Evolutionary conservation across 2,329 filamentous ascomycete species (phyloP), one percentile per base, ranked within the genome.

Genomic region (Tolypocladium amazonense): DNA sequence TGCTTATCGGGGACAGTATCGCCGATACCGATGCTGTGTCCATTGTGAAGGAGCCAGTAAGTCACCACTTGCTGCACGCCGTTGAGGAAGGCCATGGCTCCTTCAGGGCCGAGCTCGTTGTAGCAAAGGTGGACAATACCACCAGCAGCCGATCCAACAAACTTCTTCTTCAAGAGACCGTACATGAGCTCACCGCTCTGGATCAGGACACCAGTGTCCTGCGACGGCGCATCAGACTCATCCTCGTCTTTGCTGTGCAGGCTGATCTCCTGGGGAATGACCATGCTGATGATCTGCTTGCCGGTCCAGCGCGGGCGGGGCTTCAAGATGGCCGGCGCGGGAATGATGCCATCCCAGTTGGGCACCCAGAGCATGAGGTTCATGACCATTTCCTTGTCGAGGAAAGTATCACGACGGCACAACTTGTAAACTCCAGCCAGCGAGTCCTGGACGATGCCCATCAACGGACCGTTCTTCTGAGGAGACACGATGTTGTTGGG

Each of bases 371-470:
- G 82, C 80, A 99, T 88, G 66, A 96, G 83, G 73, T 97, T 95
- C 92, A 97, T 97, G 64, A 99, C 89, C 71, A 92, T 82, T 66
- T 96, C 89, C 72, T 93, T 92, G 60, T 85, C 88, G 61, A 99
- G 77, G 76, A 99, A 97, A 37, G 90, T 86, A 73, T 99, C 94
- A 71, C 92, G 87, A 67, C 92, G 89, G 68, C 89, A 96, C 66
- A 99, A 87, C 79, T 99, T 99, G 84, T 97, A 99, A 52, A 92
- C 88, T 76, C 95, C 94, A 66, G 92, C 94, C 61, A 99, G 82
- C 30, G 93, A 96, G 74, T 99, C 94, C 74, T 99, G 94, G 27
- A 99, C 94, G 66, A 99, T 97, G 85, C 95, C 95, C 95, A 99
- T 99, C 60, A 99, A 82, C 55, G 94, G 95, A 60, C 90, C 89